Conservation (phyloP, 1,284 basidiomycete genomes). For the Retiboletus flavoniger region DNA sequence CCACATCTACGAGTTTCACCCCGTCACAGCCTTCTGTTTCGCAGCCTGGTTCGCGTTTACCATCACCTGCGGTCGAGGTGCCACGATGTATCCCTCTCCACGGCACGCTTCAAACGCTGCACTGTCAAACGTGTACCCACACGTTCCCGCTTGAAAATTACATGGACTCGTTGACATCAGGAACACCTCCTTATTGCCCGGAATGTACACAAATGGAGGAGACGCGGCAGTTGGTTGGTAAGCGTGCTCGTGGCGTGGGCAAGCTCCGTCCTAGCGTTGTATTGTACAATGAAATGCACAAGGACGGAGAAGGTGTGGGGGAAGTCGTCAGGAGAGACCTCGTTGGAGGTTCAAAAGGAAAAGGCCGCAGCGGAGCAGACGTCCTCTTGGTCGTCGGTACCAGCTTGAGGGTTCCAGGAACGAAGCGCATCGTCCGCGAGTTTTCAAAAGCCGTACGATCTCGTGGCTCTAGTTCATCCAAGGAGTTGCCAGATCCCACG, state of each 20-base stretch:
- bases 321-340: constrained; percentile 76
- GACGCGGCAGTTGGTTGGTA: constrained; percentile 71
- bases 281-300: constrained; percentile 87
- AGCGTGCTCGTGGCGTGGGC: constrained; percentile 81
- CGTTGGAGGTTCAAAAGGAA: constrained; percentile 63
- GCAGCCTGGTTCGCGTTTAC: constrained; percentile 35
- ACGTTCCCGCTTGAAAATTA: constrained; percentile 65
- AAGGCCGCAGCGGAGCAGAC: constrained; percentile 72
- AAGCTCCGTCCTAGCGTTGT: constrained; percentile 85
- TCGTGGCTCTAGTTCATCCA: constrained; percentile 36
- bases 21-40: constrained; percentile 20
- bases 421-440: constrained; percentile 90
- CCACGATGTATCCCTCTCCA: constrained; percentile 89
- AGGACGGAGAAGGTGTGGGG: constrained; percentile 85
- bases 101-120: constrained; percentile 77
- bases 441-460: constrained; percentile 79
- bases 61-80: constrained; percentile 48
- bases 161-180: constrained; percentile 53
- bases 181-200: constrained; percentile 75
- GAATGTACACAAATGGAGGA: constrained; percentile 71
- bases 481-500: constrained; percentile 26
- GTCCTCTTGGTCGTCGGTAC: constrained; percentile 90
- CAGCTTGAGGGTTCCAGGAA: constrained; percentile 86
- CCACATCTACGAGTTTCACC: constrained; percentile 15
- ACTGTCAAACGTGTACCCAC: constrained; percentile 80